Evolutionary conservation across 768 basidiomycete species (phyloP), one percentile per base, ranked within the genome.

Genomic region (Chalciporus sphaerocephalus): DNA sequence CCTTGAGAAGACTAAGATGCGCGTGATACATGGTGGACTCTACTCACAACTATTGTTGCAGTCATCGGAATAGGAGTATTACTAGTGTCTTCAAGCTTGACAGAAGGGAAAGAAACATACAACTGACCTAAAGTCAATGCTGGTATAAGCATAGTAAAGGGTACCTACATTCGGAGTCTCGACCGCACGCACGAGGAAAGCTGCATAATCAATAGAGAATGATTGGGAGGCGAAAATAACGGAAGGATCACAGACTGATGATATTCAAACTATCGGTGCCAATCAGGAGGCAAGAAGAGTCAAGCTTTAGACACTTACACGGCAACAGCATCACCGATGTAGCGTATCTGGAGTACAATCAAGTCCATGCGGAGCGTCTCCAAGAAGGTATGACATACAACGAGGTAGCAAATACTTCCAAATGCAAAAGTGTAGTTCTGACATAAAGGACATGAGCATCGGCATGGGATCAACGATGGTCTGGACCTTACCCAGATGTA

Each of bases 281-380:
- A n/a, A 32, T 28, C 13, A 28, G 28, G 11, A 25, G 10, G 10
- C 5, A n/a, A n/a, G 7, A 28, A 10, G 9, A 13, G 9, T 4
- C 2, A 27, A 21, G 5, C 6, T 11, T 18, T 7, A 22, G 17
- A 16, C 13, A 40, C 59, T 50, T 22, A 59, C 58, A 55, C 52
- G 17, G 40, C 44, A 21, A 61, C 18, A 2, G 25, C 44, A 25
- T 60, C 44, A n/a, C 58, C 58, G 1, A 60, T 41, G 13, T 58
- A 59, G 7, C 59, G 59, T n/a, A 59, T 58, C 58, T 61, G 21
- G n/a, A n/a, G 5, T 32, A n/a, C 13, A 32, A 15, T 32, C 30
- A 6, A 32, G 15, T 32, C 15, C 15, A n/a, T 13, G 13, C 13
- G n/a, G n/a, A 32, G 8, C 2, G 3, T n/a, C 15, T 32, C 16